Evolutionary conservation across 768 basidiomycete species (phyloP).

Genomic region (Clitopilus hobsonii): DNA sequence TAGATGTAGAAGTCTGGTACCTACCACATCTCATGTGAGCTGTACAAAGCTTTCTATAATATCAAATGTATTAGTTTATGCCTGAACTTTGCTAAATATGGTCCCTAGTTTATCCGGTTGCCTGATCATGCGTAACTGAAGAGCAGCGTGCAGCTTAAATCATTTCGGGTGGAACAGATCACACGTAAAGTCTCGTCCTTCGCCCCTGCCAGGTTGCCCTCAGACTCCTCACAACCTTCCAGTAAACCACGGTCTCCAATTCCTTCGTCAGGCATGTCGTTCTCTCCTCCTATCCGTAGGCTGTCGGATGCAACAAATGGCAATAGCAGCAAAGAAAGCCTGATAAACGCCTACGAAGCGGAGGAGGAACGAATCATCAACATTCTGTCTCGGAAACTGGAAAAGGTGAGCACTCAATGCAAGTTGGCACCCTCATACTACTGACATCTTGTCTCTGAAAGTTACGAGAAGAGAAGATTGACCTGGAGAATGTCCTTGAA

Average conservation of each 20-base stretch:
- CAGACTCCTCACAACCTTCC: background rate
- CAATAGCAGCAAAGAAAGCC: constrained; percentile 57
- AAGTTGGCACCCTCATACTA: background rate
- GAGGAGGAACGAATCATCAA: constrained; percentile 90
- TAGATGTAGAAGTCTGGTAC: background rate
- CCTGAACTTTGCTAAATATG: background rate
- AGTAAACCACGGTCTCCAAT: too few relatives aligned
- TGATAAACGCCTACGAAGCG: constrained; percentile 87
- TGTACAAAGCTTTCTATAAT: background rate
- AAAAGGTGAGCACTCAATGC: constrained; percentile 54
- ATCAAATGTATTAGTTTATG: background rate
- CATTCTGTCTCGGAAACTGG: constrained; percentile 75
- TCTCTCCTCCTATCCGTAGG: constrained; percentile 59
- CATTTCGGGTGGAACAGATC: constrained; percentile 1
- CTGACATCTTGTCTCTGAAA: constrained; percentile 18
- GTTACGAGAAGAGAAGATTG: constrained; percentile 84
- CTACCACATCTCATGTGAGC: background rate
- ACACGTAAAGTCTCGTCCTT: background rate
- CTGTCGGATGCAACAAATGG: constrained; percentile 39
- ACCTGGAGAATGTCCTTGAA: constrained; percentile 75
- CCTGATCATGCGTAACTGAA: background rate
- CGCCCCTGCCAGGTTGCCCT: background rate
- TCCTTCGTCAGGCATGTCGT: constrained; percentile 27
- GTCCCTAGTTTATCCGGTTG: background rate
- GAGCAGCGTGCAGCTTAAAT: background rate